Base-by-base conservation (phyloP, 2,329 filamentous ascomycete genomes). In the Pseudocercospora macadamiae region DNA sequence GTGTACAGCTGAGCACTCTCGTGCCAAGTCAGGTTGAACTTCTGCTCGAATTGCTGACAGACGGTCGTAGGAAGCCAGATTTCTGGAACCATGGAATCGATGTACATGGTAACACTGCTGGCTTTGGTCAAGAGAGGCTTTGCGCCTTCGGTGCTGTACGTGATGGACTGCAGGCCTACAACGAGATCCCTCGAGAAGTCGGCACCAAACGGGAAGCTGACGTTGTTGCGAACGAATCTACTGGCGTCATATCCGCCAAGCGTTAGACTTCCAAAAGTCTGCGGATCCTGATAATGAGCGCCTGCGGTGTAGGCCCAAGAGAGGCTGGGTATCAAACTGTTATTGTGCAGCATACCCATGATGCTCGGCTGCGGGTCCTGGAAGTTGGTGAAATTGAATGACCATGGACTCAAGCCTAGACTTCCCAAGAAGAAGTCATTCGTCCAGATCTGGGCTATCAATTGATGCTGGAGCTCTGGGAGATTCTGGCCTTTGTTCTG, bases 251-350 rank as follows among this genome's bases (percentile, higher is more conserved):
- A 76, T 1, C 76, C 76, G 53, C 75, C 76, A 3, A 78, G 52
- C 0, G 73, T 73, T 4, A 78, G 64, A 19, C 57, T 59, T 3
- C 42, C 57, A 52, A 52, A 64, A 1, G 57, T 60, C 34, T 37
- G 14, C 4, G 4, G 34, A 25, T 64, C 54, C 44, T 65, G 62
- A 57, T 73, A 72, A 3, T 54, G 26, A 5, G 75, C 71, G 10
- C 76, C 76, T 16, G 76, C 76, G 2, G 74, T 77, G 58, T 77
- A 78, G 4, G 67, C 74, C 69, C 70, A 78, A 0, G 73, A 75
- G 7, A 69, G 57, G 51, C 74, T 75, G 1, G 75, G 72, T 34
- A 77, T 76, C 4, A 66, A 64, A 23, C 66, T 65, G 16, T 45
- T 25, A n/a, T 65, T 57, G 28, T 70, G 67, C 26, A 77, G 54